Evolutionary conservation across 73 alveolate genomes (phyloP).

Genomic region (Paramecium biaurelia): DNA sequence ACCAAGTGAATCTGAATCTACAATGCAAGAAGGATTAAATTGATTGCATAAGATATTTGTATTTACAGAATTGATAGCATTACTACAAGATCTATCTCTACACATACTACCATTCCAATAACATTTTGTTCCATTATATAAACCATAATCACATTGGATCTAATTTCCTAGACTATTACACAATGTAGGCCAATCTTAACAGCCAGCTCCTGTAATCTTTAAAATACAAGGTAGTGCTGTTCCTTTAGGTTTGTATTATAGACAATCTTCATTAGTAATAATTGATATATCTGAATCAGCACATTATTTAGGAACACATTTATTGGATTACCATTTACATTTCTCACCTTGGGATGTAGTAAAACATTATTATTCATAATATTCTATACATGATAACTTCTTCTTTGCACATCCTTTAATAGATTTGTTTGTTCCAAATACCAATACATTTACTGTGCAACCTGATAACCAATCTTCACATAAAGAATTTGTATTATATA

Average conservation of each 20-base stretch:
- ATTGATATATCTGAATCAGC: neutral
- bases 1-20: neutral
- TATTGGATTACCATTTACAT: neutral
- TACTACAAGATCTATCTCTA: neutral
- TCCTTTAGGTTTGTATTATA: neutral
- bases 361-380: neutral
- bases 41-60: neutral
- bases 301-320: neutral
- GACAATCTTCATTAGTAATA: neutral
- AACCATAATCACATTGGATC: neutral
- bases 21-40: neutral
- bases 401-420: neutral
- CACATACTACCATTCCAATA: neutral
- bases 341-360: neutral
- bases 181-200: neutral
- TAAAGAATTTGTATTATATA: neutral
- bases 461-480: neutral
- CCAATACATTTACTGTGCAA: neutral
- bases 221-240: neutral
- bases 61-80: neutral
- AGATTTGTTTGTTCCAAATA: neutral
- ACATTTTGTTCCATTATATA: neutral
- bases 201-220: neutral
- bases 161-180: neutral
- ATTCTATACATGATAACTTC: neutral